Evolutionary conservation across 805 yeast genomes (phyloP), one percentile per base, ranked within the genome.

Genomic region (Candida nanaspora): DNA sequence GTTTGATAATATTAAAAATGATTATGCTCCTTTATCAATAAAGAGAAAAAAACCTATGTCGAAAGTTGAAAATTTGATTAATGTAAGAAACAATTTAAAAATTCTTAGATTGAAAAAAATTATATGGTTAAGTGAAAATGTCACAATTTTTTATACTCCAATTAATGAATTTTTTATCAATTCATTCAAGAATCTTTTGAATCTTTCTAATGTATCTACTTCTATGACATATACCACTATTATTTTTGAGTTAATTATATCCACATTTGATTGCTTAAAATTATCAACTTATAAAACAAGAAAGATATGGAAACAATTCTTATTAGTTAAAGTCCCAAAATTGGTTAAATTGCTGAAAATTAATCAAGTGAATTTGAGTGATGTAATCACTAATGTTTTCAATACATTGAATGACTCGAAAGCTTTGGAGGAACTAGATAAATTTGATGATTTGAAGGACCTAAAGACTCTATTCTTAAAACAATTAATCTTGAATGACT

Each of bases 121-220:
- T 10, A 37, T 61, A 8, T 62, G 65, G 65, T 40, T 62, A 15
- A 51, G 55, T 14, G 57, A 60, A 20, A 59, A 57, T 28, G 41
- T 57, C 11, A 48, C 57, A 3, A 41, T 58, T 21, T 47, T 43
- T 11, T 58, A 48, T 46, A 18, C 51, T 1, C 45, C 53, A 2
- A 35, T 48, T 2, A 47, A 52, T 21, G 59, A 58, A 20, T 18
- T 41, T 18, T 59, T 60, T 27, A 43, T 58, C 23, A 43, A 47
- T 11, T 47, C 49, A 13, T 61, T 61, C 42, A 61, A 57, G 36
- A 37, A 40, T 9, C 37, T 60, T 20, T 40, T 61, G 16, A 61
- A 60, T 22, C 40, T 61, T 23, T 51, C 60, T 0, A 40, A 52
- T 7, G 55, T 59, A 18, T 46, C 60, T 8, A 61, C 61, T 4